A percentile compares a stretch with the other conserved stretches of the same genome.
phyloP scores from a whole-genome alignment of 2,329 filamentous ascomycete genomes.

The Epichloe amarillans region DNA sequence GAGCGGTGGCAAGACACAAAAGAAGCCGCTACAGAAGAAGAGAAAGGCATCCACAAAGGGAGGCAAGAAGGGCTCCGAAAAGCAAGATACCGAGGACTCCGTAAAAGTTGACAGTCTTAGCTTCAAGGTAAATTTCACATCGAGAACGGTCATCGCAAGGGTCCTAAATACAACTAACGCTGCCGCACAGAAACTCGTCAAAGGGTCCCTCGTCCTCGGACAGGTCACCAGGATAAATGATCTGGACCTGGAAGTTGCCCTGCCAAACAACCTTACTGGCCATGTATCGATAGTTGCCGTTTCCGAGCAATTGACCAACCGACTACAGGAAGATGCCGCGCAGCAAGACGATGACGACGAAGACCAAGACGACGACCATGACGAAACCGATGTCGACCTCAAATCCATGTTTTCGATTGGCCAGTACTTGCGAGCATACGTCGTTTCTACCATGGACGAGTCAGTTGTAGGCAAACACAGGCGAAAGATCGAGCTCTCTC shows the following conservation, averaged over 20 bases:
- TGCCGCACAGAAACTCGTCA: conserved; percentile 53
- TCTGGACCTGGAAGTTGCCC: conserved; percentile 64
- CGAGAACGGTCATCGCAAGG: neutral
- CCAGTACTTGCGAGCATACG: conserved; percentile 77
- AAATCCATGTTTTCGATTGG: conserved; percentile 65
- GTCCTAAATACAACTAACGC: conserved; percentile 12
- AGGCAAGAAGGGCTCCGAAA: conserved; percentile 38
- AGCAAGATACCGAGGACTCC: conserved; percentile 31
- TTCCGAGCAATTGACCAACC: conserved; percentile 63
- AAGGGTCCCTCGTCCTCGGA: conserved; percentile 78
- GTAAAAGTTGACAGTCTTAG: conserved; percentile 77
- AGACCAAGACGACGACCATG: conserved; percentile 22
- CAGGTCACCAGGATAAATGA: conserved; percentile 71
- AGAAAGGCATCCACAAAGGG: conserved; percentile 39
- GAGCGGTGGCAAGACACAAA: conserved; percentile 25
- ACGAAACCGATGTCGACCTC: conserved; percentile 54
- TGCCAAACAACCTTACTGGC: conserved; percentile 87
- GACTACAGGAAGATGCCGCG: conserved; percentile 55
- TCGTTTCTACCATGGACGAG: conserved; percentile 65
- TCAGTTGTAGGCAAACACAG: conserved; percentile 49
- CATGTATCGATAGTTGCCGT: conserved; percentile 88
- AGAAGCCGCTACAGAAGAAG: conserved; percentile 37
- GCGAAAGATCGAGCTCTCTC: conserved; percentile 74
- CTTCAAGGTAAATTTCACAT: conserved; percentile 54
- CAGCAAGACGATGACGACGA: conserved; percentile 39